Conservation (phyloP, 2,329 filamentous ascomycete genomes). For the Aureobasidium vineae region DNA sequence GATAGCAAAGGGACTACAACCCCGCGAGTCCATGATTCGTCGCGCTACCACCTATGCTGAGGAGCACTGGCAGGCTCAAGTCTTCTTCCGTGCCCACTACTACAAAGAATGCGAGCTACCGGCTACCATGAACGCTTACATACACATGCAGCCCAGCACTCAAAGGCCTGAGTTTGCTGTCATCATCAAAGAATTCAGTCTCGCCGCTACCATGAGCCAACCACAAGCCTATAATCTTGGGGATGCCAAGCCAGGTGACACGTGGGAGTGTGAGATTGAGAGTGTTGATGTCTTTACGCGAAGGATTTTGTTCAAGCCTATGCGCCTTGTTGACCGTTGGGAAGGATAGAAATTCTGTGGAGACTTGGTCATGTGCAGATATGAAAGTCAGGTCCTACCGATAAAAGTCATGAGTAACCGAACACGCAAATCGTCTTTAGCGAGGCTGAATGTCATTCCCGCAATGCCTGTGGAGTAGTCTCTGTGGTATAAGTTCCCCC, state of each 20-base stretch:
- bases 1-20: slow-evolving; percentile 49
- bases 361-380: not conserved
- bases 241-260: slow-evolving; percentile 41
- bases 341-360: slow-evolving; percentile 6
- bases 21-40: slow-evolving; percentile 47
- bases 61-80: slow-evolving; percentile 53
- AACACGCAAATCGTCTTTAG: not conserved
- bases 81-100: slow-evolving; percentile 58
- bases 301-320: slow-evolving; percentile 38
- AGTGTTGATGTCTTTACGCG: slow-evolving; percentile 40
- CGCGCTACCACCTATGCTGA: slow-evolving; percentile 38
- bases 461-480: not conserved
- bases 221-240: not conserved
- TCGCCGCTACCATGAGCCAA: slow-evolving; percentile 4
- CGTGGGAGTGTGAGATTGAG: slow-evolving; percentile 48
- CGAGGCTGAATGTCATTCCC: not conserved
- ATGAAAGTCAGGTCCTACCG: no score
- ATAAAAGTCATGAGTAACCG: not conserved
- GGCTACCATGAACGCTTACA: slow-evolving; percentile 44
- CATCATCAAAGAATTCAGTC: slow-evolving; percentile 33
- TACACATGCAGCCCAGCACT: slow-evolving; percentile 29
- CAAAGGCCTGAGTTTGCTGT: not conserved
- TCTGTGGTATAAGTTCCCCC: no score
- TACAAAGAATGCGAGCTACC: slow-evolving; percentile 55
- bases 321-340: slow-evolving; percentile 40